phyloP scores from a whole-genome alignment of 2,329 filamentous ascomycete genomes.

The Aspergillus piperis region DNA sequence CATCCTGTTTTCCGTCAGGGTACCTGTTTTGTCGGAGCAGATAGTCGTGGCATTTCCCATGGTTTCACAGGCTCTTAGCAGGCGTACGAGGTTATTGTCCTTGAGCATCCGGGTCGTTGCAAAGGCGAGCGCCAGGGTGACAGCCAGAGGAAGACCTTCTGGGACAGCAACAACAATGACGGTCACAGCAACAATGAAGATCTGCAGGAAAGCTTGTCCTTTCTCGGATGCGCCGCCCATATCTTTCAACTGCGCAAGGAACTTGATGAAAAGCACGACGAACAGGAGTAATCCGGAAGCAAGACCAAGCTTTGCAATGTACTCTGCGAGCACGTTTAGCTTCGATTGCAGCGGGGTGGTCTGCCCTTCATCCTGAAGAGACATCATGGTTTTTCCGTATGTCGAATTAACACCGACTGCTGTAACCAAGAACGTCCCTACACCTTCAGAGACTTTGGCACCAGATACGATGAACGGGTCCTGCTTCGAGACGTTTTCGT shows the following conservation, averaged over 20 bases:
- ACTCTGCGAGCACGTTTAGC: slow-evolving; percentile 73
- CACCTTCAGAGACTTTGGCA: slow-evolving; percentile 73
- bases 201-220: slow-evolving; percentile 59
- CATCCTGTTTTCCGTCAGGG: slow-evolving; percentile 66
- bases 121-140: slow-evolving; percentile 63
- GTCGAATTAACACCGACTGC: slow-evolving; percentile 72
- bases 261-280: slow-evolving; percentile 76
- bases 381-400: slow-evolving; percentile 77
- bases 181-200: slow-evolving; percentile 61
- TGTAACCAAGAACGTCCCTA: slow-evolving; percentile 75
- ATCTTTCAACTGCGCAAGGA: slow-evolving; percentile 62
- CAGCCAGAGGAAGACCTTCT: slow-evolving; percentile 62
- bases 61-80: slow-evolving; percentile 62
- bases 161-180: slow-evolving; percentile 63
- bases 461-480: slow-evolving; percentile 82
- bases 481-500: slow-evolving; percentile 63
- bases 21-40: slow-evolving; percentile 68
- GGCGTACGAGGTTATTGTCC: slow-evolving; percentile 63
- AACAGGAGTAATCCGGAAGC: slow-evolving; percentile 75
- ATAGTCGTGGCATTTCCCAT: slow-evolving; percentile 67
- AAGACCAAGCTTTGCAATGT: slow-evolving; percentile 75
- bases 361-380: slow-evolving; percentile 72
- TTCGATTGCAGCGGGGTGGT: slow-evolving; percentile 78
- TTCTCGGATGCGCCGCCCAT: slow-evolving; percentile 53
- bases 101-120: slow-evolving; percentile 64